Conservation (phyloP, 768 basidiomycete genomes). For the Lentinula boryana region DNA sequence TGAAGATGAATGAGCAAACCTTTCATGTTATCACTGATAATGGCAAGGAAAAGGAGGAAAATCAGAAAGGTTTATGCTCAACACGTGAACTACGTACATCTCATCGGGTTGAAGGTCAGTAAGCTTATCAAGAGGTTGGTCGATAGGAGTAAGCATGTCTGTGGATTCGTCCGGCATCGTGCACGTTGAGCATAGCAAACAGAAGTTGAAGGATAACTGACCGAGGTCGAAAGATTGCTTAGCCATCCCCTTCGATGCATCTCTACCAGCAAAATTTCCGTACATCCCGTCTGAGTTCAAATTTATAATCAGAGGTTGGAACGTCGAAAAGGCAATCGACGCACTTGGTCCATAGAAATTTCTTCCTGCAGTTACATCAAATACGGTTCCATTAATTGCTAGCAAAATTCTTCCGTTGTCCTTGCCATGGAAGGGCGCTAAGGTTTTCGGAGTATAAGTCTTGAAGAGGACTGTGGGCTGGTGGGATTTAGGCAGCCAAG, state of each 20-base stretch:
- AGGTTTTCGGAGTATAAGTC: constrained; percentile 73
- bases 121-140: constrained; percentile 81
- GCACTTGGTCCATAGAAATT: constrained; percentile 94
- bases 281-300: constrained; percentile 78
- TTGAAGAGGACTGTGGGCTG: constrained; percentile 73
- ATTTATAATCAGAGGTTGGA: not conserved
- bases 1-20: constrained; percentile 35
- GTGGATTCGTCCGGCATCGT: not conserved
- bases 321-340: constrained; percentile 19
- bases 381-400: constrained; percentile 83
- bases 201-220: constrained; percentile 27
- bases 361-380: constrained; percentile 86
- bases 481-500: constrained; percentile 86
- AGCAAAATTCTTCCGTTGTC: constrained; percentile 73
- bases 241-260: constrained; percentile 95
- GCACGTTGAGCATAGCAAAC: not conserved
- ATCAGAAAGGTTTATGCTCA: not conserved
- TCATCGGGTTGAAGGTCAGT: constrained; percentile 74
- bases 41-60: not conserved
- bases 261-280: constrained; percentile 94
- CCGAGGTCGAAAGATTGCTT: constrained; percentile 95
- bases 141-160: constrained; percentile 90
- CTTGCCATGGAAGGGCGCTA: constrained; percentile 59
- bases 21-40: constrained; percentile 82
- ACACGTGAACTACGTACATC: constrained; percentile 49